phyloP scores from a whole-genome alignment of 768 basidiomycete species.

The Serendipita vermifera region DNA sequence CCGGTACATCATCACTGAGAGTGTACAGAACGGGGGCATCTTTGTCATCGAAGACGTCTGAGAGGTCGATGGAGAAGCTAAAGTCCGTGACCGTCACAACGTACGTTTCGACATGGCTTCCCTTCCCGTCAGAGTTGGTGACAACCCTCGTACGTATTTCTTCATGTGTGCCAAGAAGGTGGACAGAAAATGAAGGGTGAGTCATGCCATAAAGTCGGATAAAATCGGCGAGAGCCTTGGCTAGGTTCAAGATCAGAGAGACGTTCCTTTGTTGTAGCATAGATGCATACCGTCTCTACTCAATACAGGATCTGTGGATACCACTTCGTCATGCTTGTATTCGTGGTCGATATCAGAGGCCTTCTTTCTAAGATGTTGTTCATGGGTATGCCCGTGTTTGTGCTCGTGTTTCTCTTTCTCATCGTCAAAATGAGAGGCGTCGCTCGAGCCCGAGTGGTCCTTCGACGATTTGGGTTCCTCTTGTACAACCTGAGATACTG shows the following conservation, averaged over 20 bases:
- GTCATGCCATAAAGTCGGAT: not conserved
- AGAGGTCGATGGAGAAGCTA: not conserved
- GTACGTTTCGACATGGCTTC: not conserved
- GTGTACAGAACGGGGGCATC: not conserved
- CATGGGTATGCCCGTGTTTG: no score
- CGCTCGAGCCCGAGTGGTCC: not conserved
- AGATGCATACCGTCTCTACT: conserved; percentile 1
- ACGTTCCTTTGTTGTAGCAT: not conserved
- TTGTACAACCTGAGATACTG: not conserved
- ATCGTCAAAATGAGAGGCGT: not conserved
- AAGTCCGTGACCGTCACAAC: not conserved
- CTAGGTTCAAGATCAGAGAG: not conserved
- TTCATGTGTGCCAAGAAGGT: not conserved
- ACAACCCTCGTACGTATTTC: not conserved
- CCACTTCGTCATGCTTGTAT: not conserved
- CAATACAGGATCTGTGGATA: not conserved
- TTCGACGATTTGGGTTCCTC: not conserved
- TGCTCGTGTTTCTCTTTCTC: not conserved
- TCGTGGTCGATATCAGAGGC: not conserved
- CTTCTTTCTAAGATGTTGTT: not conserved
- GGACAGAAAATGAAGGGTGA: not conserved
- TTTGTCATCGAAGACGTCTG: no score
- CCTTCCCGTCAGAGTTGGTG: not conserved
- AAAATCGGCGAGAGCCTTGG: not conserved
- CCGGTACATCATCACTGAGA: not conserved